Evolutionary conservation across 148 eudicot species (phyloP), one percentile per base, ranked within the genome.

Genomic region (Spergularia bocconei): DNA sequence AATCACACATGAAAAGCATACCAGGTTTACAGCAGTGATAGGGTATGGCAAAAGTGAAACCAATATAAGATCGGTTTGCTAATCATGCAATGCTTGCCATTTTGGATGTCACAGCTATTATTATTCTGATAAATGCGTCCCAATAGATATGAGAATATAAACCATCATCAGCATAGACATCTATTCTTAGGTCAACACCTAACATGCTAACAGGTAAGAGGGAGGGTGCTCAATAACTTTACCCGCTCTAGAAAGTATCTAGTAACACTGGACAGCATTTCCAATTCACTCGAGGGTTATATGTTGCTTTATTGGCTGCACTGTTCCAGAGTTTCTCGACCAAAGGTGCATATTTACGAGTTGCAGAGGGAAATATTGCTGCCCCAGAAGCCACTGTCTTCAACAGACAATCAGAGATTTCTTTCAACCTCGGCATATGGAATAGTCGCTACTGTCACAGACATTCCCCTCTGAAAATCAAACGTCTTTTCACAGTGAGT

Each of bases 341-440:
- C 79, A 92, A 73, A 13, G 99, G 99, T 23, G 94, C 98, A 83
- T 96, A 96, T 81, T 96, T 98, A 67, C 99, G 92, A 75, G 92
- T 88, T 70, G 99, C 96, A 77, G 99, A 97, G 11, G 98, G 99
- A 81, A 96, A 96, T 70, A 96, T 82, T 48, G 80, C 87, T 81
- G 91, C 98, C 81, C 99, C 99, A 10, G 91, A 87, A 25, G 85
- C 94, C 98, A 96, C 89, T 44, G 87, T 75, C 86, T 89, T 92
- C 67, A 96, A 89, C 80, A 94, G 90, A 97, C 98, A 94, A 78
- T 92, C 99, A 23, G 97, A 96, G 84, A 96, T 92, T 71, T 85
- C 84, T 85, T 91, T 96, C 80, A 96, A 77, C 83, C 93, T 88
- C 68, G 98, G 76, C 85, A 79, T 25, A 92, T 80, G 38, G 98